Evolutionary conservation across 1,139 yeast genomes (phyloP), one percentile per base, ranked within the genome.

Genomic region (Blastobotrys ciferrii): DNA sequence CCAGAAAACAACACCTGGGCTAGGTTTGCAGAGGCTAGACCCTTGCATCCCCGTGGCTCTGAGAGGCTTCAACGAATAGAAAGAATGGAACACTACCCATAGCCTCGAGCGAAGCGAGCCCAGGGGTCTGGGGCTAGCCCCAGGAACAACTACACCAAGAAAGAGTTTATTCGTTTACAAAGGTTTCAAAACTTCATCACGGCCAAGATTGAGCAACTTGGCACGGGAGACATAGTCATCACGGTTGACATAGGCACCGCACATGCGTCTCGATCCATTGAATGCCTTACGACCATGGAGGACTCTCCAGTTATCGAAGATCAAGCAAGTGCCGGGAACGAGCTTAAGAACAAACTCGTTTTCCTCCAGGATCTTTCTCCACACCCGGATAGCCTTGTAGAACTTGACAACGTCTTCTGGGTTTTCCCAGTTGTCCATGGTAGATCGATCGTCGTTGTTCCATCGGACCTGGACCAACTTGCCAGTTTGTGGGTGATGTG

Each of bases 261-360:
- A 84, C 78, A 84, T 75, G 59, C 89, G 72, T 64, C 91, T 74
- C 59, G 77, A 74, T 1, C 91, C 91, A 1, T 84, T 78, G 56
- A 84, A 83, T 50, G 76, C 84, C 45, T 83, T 79, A 61, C 91
- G 74, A 23, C 86, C 82, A 62, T 84, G 92, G 66, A 84, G 72
- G 42, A 83, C 82, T 57, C 92, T 67, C 91, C 91, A 84, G 64
- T 84, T 84, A 61, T 84, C 89, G 61, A 84, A 84, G 44, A 84
- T 78, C 57, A 84, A 67, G 47, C 83, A 80, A 58, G 80, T 82
- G 2, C 89, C 91, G 0, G 91, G 91, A 47, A 68, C 71, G 60
- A 84, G 73, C 58, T 76, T 82, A 63, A 81, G 71, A 55, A 76
- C 74, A 36, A 80, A 69, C 61, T 81, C 85, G 59, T 81, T 76